Evolutionary conservation across 2,329 filamentous ascomycete species (phyloP).

Genomic region (Nakataea oryzae): DNA sequence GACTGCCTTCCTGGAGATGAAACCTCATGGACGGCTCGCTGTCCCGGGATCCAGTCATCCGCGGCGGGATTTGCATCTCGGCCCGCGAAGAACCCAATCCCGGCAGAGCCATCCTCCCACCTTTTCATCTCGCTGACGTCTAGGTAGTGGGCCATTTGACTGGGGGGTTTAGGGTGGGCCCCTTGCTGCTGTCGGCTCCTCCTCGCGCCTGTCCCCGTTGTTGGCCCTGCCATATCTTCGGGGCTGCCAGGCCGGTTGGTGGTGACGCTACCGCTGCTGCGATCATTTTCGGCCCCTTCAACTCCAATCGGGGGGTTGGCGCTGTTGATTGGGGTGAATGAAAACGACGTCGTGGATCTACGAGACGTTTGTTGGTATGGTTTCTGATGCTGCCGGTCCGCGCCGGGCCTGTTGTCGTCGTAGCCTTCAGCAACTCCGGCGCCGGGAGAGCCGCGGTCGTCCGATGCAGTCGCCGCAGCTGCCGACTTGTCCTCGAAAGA

Average conservation of each 20-base stretch:
- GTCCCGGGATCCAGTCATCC: neutral
- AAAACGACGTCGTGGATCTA: neutral
- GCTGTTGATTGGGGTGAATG: neutral
- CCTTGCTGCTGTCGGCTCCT: neutral
- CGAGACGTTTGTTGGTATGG: constrained; percentile 6
- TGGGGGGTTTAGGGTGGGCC: neutral
- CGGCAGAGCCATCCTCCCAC: constrained; percentile 14
- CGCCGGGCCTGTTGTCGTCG: constrained; percentile 1
- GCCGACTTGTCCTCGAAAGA: constrained; percentile 19
- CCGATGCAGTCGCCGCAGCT: constrained; percentile 9
- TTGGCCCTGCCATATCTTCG: neutral
- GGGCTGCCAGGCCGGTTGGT: neutral
- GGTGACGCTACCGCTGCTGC: neutral
- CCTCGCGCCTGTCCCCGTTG: constrained; percentile 2
- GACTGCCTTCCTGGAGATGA: neutral
- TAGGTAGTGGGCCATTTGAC: constrained; percentile 8
- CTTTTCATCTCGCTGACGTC: constrained; percentile 10
- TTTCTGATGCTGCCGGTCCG: constrained; percentile 14
- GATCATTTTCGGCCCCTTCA: neutral
- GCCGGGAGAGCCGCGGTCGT: neutral
- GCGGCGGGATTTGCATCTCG: constrained; percentile 7
- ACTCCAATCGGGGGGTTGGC: neutral
- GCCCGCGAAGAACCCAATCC: constrained; percentile 17
- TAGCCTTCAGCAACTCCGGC: constrained; percentile 6
- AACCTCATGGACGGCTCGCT: neutral